Conservation (phyloP, 805 yeast species). For the Lipomyces sp. region DNA sequence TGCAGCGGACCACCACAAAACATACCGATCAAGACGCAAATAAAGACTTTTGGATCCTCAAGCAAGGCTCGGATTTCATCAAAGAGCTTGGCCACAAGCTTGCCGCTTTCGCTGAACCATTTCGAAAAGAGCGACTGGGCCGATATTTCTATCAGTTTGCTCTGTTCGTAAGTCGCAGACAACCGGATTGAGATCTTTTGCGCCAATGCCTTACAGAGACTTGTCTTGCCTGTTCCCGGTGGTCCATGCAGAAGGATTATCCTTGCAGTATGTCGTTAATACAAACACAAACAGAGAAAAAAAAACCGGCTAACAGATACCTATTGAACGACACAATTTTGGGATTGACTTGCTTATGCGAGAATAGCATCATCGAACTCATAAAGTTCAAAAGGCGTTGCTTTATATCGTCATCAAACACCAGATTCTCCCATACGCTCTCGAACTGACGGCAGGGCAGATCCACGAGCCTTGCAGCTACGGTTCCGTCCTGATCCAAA, state of each 20-base stretch:
- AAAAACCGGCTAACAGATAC: background rate
- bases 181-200: conserved; percentile 42
- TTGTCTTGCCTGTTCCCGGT: conserved; percentile 50
- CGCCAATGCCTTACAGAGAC: conserved; percentile 43
- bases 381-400: conserved; percentile 38
- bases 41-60: conserved; percentile 29
- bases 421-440: conserved; percentile 40
- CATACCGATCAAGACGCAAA: conserved; percentile 40
- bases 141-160: conserved; percentile 43
- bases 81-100: conserved; percentile 42
- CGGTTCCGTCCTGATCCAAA: conserved; percentile 19
- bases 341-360: conserved; percentile 23
- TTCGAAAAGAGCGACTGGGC: conserved; percentile 46
- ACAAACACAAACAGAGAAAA: background rate
- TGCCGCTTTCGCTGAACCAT: conserved; percentile 49
- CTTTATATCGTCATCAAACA: conserved; percentile 38
- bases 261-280: background rate
- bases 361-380: conserved; percentile 36
- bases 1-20: background rate
- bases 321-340: conserved; percentile 24
- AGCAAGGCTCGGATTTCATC: conserved; percentile 37
- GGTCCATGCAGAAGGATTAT: conserved; percentile 43
- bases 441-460: conserved; percentile 39
- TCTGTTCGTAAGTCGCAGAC: conserved; percentile 24
- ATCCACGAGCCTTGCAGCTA: conserved; percentile 11